Conservation (phyloP, 176 grass and related monocot genomes). For the Hsuehochloa calcarea region DNA sequence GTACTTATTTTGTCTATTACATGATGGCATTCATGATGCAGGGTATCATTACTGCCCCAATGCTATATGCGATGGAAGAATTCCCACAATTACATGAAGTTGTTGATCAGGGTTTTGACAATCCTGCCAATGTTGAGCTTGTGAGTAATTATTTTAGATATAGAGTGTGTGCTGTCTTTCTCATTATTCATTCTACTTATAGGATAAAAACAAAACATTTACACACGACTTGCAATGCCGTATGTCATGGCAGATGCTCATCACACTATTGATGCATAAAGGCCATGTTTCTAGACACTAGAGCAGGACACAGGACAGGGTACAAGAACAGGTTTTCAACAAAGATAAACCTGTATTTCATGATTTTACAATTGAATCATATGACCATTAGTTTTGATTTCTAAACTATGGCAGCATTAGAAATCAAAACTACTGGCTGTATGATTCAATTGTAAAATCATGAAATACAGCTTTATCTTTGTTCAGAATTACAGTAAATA, state of each 20-base stretch:
- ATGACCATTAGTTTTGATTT: not conserved
- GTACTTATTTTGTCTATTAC: conserved; percentile 3
- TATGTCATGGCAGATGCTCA: not conserved
- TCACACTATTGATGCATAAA: not conserved
- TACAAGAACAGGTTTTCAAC: not conserved
- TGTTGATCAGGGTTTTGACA: conserved; percentile 68
- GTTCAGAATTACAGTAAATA: not conserved
- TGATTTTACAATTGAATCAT: not conserved
- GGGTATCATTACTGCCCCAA: conserved; percentile 93
- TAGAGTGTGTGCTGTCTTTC: not conserved
- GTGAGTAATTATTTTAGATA: conserved; percentile 48
- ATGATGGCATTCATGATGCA: conserved; percentile 48
- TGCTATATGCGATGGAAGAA: conserved; percentile 91
- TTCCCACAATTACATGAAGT: conserved; percentile 77
- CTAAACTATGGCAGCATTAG: too few species aligned
- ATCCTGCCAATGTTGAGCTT: conserved; percentile 73
- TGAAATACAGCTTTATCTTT: too few species aligned
- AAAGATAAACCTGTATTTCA: conserved; percentile 7
- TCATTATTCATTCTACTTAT: not conserved
- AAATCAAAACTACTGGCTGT: not conserved
- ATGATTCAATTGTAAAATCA: too few species aligned
- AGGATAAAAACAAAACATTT: not conserved
- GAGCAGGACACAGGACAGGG: not conserved
- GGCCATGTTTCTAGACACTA: not conserved
- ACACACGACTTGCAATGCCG: not conserved